These are phyloP conservation scores for Coemansia sp. DNA, from an alignment of 192 early-diverging fungal genomes.

Conservation along the genomic window DNA sequence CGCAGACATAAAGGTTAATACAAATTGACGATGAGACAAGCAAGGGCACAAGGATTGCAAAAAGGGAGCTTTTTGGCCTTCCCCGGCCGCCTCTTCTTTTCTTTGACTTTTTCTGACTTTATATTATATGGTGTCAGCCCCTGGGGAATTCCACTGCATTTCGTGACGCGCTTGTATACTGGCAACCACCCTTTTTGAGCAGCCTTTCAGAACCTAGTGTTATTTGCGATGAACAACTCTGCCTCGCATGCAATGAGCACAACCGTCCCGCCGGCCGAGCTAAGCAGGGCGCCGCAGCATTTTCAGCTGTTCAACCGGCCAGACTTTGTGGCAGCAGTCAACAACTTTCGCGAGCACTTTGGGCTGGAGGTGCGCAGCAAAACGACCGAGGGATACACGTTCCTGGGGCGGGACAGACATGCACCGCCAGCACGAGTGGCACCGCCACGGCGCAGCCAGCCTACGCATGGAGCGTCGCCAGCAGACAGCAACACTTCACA, in stretches of 20 bases:
- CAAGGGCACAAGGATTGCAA: neutral
- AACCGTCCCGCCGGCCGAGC: constrained; percentile 13
- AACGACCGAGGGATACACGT: constrained; percentile 47
- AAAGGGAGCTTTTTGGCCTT: neutral
- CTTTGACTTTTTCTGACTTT: neutral
- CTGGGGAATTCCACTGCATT: neutral
- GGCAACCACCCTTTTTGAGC: neutral
- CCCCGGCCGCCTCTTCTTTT: neutral
- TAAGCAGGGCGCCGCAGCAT: constrained; percentile 4
- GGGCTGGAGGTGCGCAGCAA: constrained; percentile 28
- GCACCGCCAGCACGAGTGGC: neutral
- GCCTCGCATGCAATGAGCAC: constrained; percentile 7
- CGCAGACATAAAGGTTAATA: neutral
- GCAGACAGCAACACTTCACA: constrained; percentile 19
- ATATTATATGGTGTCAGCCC: neutral
- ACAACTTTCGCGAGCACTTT: constrained; percentile 47
- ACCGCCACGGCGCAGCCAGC: constrained; percentile 1
- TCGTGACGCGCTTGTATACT: neutral
- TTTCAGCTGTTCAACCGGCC: constrained; percentile 30
- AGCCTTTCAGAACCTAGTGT: neutral
- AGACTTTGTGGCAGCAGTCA: constrained; percentile 34
- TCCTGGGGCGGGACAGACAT: constrained; percentile 33
- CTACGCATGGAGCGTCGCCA: constrained; percentile 6
- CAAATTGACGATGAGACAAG: neutral
- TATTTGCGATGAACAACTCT: neutral